Evolutionary conservation across 2,329 filamentous ascomycete genomes (phyloP), one percentile per base, ranked within the genome.

Genomic region (Calonectria fujianensis): DNA sequence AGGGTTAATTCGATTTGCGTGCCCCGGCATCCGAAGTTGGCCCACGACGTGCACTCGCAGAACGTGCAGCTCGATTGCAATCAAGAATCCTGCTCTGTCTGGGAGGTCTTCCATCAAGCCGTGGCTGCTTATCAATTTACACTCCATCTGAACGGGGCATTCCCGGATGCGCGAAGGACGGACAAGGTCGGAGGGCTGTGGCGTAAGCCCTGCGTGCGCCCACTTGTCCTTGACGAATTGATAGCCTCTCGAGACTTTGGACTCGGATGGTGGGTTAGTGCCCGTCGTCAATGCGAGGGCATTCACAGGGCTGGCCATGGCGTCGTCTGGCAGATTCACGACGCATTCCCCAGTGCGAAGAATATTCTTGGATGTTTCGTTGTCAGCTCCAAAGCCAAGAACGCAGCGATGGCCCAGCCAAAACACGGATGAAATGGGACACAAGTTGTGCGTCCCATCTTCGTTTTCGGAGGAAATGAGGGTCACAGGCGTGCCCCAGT

Each of bases 131-230:
- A 84, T 78, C 9, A 88, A 73, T 76, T 85, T 82, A 52, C 81
- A 84, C 73, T 87, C 86, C 85, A 88, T 88, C 73, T 87, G 85
- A 24, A 84, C 86, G 0, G 85, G 85, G 70, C 85, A 88, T 69
- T 87, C 83, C 29, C 48, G 72, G 68, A 87, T 83, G 8, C 86
- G 80, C 5, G 74, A 63, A 5, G 86, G 84, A 2, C 71, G 76
- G 10, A 86, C 83, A 39, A 84, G 72, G 9, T 83, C 80, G 6
- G 85, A 87, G 5, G 76, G 66, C 39, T 83, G 73, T 3, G 82
- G 81, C 8, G 85, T 86, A 39, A 88, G 76, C 1, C 79, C 75
- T 5, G 85, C 79, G 27, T 73, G 70, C 1, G 74, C 64, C 76
- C 84, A 88, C 72, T 87, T 88, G 79, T 88, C 85, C 52, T 83